phyloP scores from a whole-genome alignment of 2,329 filamentous ascomycete species.

The Fusarium nelsonii region DNA sequence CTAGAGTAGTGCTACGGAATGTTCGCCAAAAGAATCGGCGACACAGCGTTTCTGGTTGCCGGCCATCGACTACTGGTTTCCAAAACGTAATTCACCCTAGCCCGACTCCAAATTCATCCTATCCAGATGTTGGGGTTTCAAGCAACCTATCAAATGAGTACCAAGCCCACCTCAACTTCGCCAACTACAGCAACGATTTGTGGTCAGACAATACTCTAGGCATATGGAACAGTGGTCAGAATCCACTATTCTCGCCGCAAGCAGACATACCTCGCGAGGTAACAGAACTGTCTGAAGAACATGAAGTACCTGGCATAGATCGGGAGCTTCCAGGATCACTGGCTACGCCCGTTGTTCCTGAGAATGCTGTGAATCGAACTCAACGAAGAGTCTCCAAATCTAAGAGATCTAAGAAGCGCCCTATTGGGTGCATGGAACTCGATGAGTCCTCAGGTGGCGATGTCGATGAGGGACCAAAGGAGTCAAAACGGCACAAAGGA shows the following conservation, averaged over 20 bases:
- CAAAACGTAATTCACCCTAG: neutral
- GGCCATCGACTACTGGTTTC: neutral
- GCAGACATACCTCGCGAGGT: neutral
- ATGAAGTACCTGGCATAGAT: neutral
- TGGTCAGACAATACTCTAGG: neutral
- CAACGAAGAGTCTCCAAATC: neutral
- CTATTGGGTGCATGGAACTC: neutral
- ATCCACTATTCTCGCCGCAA: neutral
- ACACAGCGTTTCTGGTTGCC: constrained; percentile 7
- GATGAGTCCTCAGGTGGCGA: constrained; percentile 16
- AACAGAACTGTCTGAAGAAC: constrained; percentile 21
- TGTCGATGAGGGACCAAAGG: neutral
- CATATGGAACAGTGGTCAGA: neutral
- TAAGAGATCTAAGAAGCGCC: constrained; percentile 7
- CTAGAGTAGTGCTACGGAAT: constrained; percentile 4
- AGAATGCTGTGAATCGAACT: neutral
- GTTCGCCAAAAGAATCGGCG: constrained; percentile 9
- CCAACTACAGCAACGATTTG: neutral
- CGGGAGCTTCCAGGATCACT: neutral
- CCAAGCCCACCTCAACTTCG: neutral
- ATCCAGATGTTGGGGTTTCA: neutral
- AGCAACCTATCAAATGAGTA: neutral
- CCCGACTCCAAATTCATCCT: neutral
- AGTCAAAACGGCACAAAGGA: constrained; percentile 7
- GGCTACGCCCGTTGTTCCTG: neutral